phyloP scores from a whole-genome alignment of 148 eudicot genomes.

The Nepenthes gracilis region DNA sequence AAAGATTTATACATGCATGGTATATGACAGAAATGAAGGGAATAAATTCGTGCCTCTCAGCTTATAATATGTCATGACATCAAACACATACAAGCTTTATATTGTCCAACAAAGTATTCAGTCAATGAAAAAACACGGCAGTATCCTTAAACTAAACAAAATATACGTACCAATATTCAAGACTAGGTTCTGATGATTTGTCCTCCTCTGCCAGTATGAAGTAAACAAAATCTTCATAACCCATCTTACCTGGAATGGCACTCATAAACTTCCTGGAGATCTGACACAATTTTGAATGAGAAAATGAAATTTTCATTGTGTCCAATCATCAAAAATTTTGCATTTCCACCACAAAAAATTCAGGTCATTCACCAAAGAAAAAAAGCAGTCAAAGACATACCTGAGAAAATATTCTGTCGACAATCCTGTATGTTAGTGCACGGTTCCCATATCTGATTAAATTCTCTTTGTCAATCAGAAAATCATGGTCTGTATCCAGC shows the following conservation, averaged over 20 bases:
- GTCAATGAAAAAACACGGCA: background rate
- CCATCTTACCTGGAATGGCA: constrained; percentile 89
- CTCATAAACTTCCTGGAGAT: constrained; percentile 81
- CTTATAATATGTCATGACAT: too few relatives aligned
- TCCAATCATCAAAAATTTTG: background rate
- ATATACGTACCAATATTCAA: constrained; percentile 72
- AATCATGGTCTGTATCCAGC: constrained; percentile 93
- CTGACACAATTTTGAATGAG: constrained; percentile 19
- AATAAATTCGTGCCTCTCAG: too few relatives aligned
- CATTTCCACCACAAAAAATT: background rate
- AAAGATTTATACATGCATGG: too few relatives aligned
- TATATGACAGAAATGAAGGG: too few relatives aligned
- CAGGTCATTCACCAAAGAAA: background rate
- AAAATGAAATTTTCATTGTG: background rate
- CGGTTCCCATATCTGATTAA: constrained; percentile 94
- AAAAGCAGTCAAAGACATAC: constrained; percentile 16
- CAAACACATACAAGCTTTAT: background rate
- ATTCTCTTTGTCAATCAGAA: constrained; percentile 90
- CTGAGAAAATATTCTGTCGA: constrained; percentile 94
- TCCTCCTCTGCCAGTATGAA: constrained; percentile 95
- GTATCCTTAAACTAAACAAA: background rate
- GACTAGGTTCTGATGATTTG: constrained; percentile 93
- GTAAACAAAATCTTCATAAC: constrained; percentile 95
- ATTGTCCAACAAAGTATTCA: background rate
- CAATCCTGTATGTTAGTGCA: constrained; percentile 91